Evolutionary conservation across 2,329 filamentous ascomycete genomes (phyloP).

Genomic region (Sporothrix protearum): DNA sequence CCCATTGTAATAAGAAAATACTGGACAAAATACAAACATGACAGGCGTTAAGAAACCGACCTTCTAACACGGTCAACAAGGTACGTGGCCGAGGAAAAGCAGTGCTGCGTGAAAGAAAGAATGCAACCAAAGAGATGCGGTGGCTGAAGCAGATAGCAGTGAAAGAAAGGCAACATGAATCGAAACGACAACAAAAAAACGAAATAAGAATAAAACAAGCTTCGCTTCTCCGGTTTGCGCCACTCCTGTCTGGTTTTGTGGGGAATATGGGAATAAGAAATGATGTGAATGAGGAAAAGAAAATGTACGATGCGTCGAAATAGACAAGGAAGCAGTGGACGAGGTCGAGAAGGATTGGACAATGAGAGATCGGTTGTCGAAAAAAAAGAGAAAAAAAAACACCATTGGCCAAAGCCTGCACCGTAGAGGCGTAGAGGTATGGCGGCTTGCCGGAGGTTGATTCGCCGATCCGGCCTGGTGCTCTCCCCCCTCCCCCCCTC

Average conservation of each 20-base stretch:
- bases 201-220: neutral
- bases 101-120: neutral
- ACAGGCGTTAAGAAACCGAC: neutral
- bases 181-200: neutral
- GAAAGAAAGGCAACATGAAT: neutral
- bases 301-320: neutral
- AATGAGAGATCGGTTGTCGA: neutral
- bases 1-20: neutral
- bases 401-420: neutral
- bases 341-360: neutral
- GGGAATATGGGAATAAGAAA: neutral
- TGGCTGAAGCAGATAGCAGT: neutral
- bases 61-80: neutral
- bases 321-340: neutral
- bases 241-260: neutral
- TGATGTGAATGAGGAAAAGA: neutral
- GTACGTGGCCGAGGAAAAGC: neutral
- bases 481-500: too few relatives aligned
- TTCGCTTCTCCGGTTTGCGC: constrained; percentile 7
- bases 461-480: neutral
- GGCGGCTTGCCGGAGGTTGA: neutral
- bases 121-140: neutral
- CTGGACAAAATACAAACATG: neutral
- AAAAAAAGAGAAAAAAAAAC: too few relatives aligned
- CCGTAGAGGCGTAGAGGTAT: neutral